Percentiles rank a stretch among this genome's conserved stretches.
Conservation (phyloP, 371 early-diverging fungal genomes). For the Rhizopus delemar region DNA sequence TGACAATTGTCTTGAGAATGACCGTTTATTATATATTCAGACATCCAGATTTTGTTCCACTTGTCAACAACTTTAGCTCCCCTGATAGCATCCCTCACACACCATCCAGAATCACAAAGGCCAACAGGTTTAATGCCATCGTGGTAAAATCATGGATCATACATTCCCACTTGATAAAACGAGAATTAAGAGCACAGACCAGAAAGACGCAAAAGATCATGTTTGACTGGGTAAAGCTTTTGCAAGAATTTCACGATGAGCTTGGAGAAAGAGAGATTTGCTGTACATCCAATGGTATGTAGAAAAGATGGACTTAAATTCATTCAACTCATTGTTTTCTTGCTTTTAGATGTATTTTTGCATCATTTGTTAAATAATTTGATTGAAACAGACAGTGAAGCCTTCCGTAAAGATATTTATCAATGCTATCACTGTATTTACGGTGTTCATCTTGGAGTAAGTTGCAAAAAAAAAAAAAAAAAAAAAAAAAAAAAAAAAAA, state of each 20-base stretch:
- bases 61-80: conserved; percentile 42
- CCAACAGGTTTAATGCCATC: conserved; percentile 35
- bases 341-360: conserved; percentile 38
- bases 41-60: conserved; percentile 50
- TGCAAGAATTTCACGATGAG: conserved; percentile 60
- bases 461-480: conserved; percentile 9
- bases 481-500: background rate
- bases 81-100: conserved; percentile 34
- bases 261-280: conserved; percentile 70
- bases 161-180: conserved; percentile 26
- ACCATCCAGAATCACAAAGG: conserved; percentile 36
- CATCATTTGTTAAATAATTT: conserved; percentile 28
- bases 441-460: conserved; percentile 59
- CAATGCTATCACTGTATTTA: conserved; percentile 75
- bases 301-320: no score
- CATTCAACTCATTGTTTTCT: background rate
- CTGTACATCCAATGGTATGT: conserved; percentile 54
- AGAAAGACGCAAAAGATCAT: conserved; percentile 1
- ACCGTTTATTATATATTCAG: conserved; percentile 42
- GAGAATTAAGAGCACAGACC: background rate
- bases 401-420: conserved; percentile 49
- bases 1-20: conserved; percentile 18
- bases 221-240: conserved; percentile 37
- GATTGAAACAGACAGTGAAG: conserved; percentile 13
- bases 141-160: conserved; percentile 37